Evolutionary conservation across 176 grass and related monocot genomes (phyloP), one percentile per base, ranked within the genome.

Genomic region (Lolium multiflorum): DNA sequence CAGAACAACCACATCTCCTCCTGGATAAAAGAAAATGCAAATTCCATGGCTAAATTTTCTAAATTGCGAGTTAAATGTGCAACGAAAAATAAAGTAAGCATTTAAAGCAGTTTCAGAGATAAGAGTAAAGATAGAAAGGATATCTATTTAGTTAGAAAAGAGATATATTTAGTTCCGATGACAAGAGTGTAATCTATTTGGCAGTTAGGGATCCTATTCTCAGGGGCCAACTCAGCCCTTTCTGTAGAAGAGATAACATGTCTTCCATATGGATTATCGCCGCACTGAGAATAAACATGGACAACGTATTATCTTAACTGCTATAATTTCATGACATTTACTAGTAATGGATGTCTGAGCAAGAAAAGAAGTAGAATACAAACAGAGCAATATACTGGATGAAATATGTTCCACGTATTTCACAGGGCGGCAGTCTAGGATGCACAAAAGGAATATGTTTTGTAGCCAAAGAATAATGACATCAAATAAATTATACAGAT

Each of bases 1-100:
- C 55, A 98, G 79, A 81, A 98, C 89, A 79, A 98, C 93, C 28
- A 89, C 91, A 92, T 92, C 76, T 85, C 96, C 96, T 83, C 96
- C 96, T 95, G 81, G 31, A 82, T 31, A 26, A 66, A 31, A 64
- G 18, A 76, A 62, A 26, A 70, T 82, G 18, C n/a, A 31, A 5
- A 74, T 24, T 79, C 59, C 24, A 44, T 60, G 24, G 41, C 22
- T 6, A 22, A 56, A 68, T 56, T 58, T 73, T 67, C 13, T 51
- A 74, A 65, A 66, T 20, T 58, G 24, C 9, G 12, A 22, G 43
- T 7, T 38, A 50, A 84, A 35, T 26, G 22, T 48, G 26, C 39
- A 61, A 72, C 22, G 62, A 31, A 44, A 77, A 41, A 61, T 51
- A 83, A 24, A 12, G 44, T 25, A 74, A 28, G 28, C 28, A 28